A percentile compares a stretch with the other conserved stretches of the same genome.
Conservation (phyloP, 2,329 filamentous ascomycete genomes). For the Colletotrichum liaoningense region DNA sequence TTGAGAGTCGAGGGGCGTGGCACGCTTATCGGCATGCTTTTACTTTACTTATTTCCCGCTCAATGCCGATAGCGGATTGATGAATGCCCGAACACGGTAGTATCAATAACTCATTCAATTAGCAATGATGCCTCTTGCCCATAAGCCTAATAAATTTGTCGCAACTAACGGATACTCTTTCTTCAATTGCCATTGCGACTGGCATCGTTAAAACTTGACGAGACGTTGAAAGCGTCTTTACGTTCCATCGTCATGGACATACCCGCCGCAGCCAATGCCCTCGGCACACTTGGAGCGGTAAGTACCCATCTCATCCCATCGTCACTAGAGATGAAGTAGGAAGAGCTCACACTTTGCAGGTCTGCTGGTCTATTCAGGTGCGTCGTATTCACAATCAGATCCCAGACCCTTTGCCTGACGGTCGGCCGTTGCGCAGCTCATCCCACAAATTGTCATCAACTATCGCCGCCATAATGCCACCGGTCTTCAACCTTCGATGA, state of each 20-base stretch:
- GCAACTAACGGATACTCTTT: no score
- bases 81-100: no score
- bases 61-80: no score
- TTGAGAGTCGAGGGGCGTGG: no score
- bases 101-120: no score
- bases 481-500: conserved; percentile 76
- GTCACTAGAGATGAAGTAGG: background rate
- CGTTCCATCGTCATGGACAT: conserved; percentile 57
- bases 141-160: no score
- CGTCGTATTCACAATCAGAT: conserved; percentile 1
- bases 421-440: conserved; percentile 56
- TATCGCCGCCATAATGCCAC: conserved; percentile 73
- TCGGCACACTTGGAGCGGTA: conserved; percentile 70
- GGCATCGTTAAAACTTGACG: no score
- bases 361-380: conserved; percentile 76
- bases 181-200: no score
- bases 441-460: conserved; percentile 78
- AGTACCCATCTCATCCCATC: conserved; percentile 30
- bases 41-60: background rate
- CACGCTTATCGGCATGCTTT: no score
- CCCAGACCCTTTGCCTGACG: background rate
- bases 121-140: no score
- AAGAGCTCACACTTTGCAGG: conserved; percentile 42
- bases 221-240: no score
- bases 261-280: conserved; percentile 65